phyloP scores from a whole-genome alignment of 78 protist genomes.

The Goniomonas avonlea region DNA sequence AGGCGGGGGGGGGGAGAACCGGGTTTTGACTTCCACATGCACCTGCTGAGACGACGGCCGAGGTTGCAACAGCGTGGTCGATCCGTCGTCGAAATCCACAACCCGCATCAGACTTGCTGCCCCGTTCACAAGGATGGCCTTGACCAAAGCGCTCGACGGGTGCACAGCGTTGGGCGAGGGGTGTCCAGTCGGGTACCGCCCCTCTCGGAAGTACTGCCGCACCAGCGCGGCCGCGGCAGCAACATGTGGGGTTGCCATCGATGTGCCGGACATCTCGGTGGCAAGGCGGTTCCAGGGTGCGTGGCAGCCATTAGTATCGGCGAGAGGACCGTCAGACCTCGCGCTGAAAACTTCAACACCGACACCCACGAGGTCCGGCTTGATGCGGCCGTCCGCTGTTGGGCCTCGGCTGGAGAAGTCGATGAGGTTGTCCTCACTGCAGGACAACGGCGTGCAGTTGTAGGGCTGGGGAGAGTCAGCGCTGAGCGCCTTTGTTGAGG shows the following conservation, averaged over 20 bases:
- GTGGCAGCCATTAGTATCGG: not conserved
- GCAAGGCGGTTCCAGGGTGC: not conserved
- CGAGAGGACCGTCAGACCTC: constrained; percentile 17
- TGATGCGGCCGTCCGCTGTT: constrained; percentile 55
- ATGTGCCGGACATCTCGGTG: constrained; percentile 6
- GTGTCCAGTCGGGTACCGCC: not conserved
- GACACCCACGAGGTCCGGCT: constrained; percentile 64
- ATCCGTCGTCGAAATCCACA: too few relatives aligned
- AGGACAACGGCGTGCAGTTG: too few relatives aligned
- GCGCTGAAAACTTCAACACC: constrained; percentile 44
- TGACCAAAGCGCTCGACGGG: constrained; percentile 15
- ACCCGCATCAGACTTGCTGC: too few relatives aligned
- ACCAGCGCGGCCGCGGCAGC: constrained; percentile 20
- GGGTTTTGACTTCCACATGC: too few relatives aligned
- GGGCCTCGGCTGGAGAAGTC: constrained; percentile 54
- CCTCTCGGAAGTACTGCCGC: constrained; percentile 19
- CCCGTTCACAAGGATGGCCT: too few relatives aligned
- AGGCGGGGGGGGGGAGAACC: too few relatives aligned
- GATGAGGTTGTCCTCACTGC: constrained; percentile 25
- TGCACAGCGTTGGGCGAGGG: not conserved
- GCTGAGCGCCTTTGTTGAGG: not conserved
- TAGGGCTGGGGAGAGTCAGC: too few relatives aligned
- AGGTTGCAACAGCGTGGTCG: too few relatives aligned
- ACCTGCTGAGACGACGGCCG: too few relatives aligned
- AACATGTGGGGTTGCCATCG: not conserved